Percentiles rank a stretch among this genome's conserved stretches.
Evolutionary conservation across 2,329 filamentous ascomycete species (phyloP).

Genomic region (Massarina eburnea): DNA sequence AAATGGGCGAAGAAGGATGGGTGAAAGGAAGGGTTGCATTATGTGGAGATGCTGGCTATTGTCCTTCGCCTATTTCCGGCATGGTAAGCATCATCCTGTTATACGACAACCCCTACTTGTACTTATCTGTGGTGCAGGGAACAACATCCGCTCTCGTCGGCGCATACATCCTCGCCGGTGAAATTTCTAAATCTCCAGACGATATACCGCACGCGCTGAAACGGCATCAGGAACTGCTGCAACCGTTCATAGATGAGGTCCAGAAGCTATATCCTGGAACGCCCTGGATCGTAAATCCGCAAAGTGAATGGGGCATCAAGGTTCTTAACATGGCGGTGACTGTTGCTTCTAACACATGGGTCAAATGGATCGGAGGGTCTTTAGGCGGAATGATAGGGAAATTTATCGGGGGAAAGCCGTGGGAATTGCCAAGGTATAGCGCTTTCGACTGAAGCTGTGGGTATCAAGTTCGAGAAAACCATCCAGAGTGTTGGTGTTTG

Average conservation of each 20-base stretch:
- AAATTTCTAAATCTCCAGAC: constrained; percentile 25
- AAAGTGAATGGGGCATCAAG: constrained; percentile 25
- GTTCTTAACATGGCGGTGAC: constrained; percentile 9
- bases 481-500: too few relatives aligned
- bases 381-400: neutral
- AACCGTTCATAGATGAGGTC: constrained; percentile 23
- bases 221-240: constrained; percentile 21
- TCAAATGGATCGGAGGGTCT: neutral
- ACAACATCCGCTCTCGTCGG: constrained; percentile 41
- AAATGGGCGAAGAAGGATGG: constrained; percentile 33
- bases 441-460: neutral
- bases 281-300: constrained; percentile 27
- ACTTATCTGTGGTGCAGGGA: constrained; percentile 20
- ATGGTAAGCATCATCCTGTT: constrained; percentile 14
- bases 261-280: constrained; percentile 28
- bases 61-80: constrained; percentile 37
- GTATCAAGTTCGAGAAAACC: neutral
- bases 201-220: constrained; percentile 25
- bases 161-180: constrained; percentile 44
- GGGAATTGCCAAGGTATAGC: constrained; percentile 2
- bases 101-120: constrained; percentile 4
- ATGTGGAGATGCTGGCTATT: constrained; percentile 45
- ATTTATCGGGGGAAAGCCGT: neutral
- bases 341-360: neutral
- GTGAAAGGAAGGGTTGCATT: constrained; percentile 37